Percentiles rank a stretch among this genome's conserved stretches.
These are phyloP conservation scores for Biscutella laevigata DNA, from an alignment of 441 rosid genomes.

Conservation along the genomic window DNA sequence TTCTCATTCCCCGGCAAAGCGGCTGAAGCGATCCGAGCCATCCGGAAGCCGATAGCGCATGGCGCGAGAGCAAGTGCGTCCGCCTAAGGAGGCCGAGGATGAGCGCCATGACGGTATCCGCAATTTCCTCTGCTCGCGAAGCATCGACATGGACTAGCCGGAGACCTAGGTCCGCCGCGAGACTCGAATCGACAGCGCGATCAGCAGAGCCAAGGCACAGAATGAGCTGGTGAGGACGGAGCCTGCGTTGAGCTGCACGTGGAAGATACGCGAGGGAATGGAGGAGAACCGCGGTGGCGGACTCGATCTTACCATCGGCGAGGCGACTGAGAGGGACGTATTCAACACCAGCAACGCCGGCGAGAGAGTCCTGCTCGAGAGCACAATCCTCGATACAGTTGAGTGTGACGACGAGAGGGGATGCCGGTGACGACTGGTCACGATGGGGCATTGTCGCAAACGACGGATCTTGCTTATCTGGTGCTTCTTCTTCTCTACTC, in stretches of 20 bases:
- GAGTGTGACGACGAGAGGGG: slow-evolving; percentile 66
- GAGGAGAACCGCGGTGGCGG: slow-evolving; percentile 77
- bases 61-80: slow-evolving; percentile 81
- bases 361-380: slow-evolving; percentile 66
- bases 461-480: slow-evolving; percentile 34
- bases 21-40: slow-evolving; percentile 96
- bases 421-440: slow-evolving; percentile 26
- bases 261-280: slow-evolving; percentile 97
- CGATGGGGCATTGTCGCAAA: slow-evolving; percentile 56
- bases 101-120: slow-evolving; percentile 95
- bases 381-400: slow-evolving; percentile 84
- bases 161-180: slow-evolving; percentile 83
- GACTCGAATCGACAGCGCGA: slow-evolving; percentile 78
- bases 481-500: slow-evolving; percentile 20
- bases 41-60: slow-evolving; percentile 76
- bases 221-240: slow-evolving; percentile 87
- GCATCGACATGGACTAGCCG: slow-evolving; percentile 82
- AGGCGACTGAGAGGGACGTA: slow-evolving; percentile 88
- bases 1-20: slow-evolving; percentile 84
- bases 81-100: slow-evolving; percentile 84
- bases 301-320: slow-evolving; percentile 78
- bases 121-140: slow-evolving; percentile 92
- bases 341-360: slow-evolving; percentile 73
- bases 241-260: slow-evolving; percentile 96
- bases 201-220: slow-evolving; percentile 90